A percentile compares a stretch with the other conserved stretches of the same genome.
Conservation (phyloP, 2,329 filamentous ascomycete species). For the Apiospora aurea region DNA sequence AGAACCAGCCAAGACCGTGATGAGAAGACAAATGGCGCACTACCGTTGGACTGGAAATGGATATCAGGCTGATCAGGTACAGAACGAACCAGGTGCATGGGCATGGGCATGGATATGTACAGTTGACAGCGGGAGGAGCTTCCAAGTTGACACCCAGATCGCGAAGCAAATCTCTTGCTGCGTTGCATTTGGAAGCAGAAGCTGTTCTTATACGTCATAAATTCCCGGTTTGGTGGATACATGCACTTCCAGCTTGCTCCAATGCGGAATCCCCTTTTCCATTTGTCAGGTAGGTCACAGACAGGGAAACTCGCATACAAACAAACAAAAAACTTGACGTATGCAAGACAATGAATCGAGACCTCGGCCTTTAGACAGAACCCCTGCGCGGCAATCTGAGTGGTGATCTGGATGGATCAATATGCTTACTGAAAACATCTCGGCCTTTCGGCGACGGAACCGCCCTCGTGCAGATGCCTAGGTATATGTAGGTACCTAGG, state of each 20-base stretch:
- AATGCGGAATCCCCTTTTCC: not conserved
- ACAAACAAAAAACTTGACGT: not conserved
- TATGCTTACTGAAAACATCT: not conserved
- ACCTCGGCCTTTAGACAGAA: not conserved
- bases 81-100: not conserved
- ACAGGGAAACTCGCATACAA: not conserved
- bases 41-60: not conserved
- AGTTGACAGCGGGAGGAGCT: not conserved
- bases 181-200: not conserved
- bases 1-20: not conserved
- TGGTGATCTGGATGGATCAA: not conserved
- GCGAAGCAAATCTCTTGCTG: slow-evolving; percentile 11
- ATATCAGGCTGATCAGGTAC: not conserved
- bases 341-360: not conserved
- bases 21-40: not conserved
- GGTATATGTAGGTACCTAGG: no score
- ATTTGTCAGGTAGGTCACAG: not conserved
- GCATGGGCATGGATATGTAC: not conserved
- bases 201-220: slow-evolving; percentile 2
- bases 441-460: not conserved
- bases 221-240: not conserved
- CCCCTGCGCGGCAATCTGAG: not conserved
- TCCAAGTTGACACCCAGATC: not conserved
- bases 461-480: not conserved
- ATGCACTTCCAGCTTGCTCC: not conserved